Evolutionary conservation across 805 yeast species (phyloP), one percentile per base, ranked within the genome.

Genomic region (Zygotorulaspora florentina): DNA sequence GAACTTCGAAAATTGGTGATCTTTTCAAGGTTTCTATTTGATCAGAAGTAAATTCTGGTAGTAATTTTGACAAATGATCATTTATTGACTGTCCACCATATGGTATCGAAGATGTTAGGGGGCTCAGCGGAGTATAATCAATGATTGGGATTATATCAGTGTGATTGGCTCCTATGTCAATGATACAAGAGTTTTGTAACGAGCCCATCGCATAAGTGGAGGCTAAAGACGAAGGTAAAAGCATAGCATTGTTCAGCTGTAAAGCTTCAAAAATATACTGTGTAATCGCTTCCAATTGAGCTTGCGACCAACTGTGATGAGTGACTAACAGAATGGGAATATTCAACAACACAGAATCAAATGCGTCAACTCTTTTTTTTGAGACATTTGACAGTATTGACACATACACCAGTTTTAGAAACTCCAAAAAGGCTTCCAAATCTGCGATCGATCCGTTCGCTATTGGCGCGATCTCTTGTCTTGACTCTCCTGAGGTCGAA

Each of bases 141-240:
- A 85, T 65, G n/a, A 91, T 78, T 2, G 96, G 93, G 10, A 82
- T 73, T 18, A 91, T 72, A 61, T 88, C 96, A 2, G 89, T 79
- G 54, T 83, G 78, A 18, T 81, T 78, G 51, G 71, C 70, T 15
- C 97, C 97, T 39, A 91, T 74, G 64, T 91, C 96, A 35, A 91
- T 79, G 13, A 91, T 85, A 30, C 85, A 68, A 1, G 89, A 75
- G 50, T 81, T 85, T 33, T 81, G 75, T 9, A 80, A 68, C 12
- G 76, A 68, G 3, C 87, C 86, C 61, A 83, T 74, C 0, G 96
- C 91, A 65, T 80, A 89, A 13, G 85, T 71, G 1, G 88, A 69
- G 6, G 87, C 85, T 31, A 88, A 67, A 0, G 89, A 71, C 16
- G 76, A 69, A 37, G 95, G 89, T 31, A 86, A 59, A 6, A 88